A percentile compares a stretch with the other conserved stretches of the same genome.
Evolutionary conservation across 805 yeast genomes (phyloP).

Genomic region (Kregervanrija delftensis): DNA sequence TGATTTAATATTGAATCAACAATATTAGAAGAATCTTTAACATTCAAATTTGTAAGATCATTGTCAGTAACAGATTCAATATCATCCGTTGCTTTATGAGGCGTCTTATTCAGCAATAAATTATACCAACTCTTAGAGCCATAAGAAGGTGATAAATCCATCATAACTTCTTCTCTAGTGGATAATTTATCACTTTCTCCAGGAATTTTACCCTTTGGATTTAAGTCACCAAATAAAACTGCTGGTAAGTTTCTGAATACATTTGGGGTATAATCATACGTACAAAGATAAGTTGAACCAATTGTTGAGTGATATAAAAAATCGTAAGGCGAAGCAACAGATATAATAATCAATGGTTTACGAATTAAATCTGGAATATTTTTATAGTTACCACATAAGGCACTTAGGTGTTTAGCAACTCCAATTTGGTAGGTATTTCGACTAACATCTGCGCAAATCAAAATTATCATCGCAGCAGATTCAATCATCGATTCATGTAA

Average conservation of each 20-base stretch:
- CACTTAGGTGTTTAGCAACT: conserved; percentile 49
- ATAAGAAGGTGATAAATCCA: background rate
- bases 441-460: conserved; percentile 49
- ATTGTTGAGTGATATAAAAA: conserved; percentile 48
- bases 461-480: conserved; percentile 42
- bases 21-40: background rate
- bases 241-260: conserved; percentile 43
- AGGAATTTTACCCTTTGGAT: conserved; percentile 48
- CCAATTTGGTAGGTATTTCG: conserved; percentile 58
- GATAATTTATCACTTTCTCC: conserved; percentile 23
- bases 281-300: conserved; percentile 51
- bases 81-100: too few species aligned
- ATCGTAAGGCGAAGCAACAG: conserved; percentile 59
- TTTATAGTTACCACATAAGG: conserved; percentile 41
- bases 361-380: conserved; percentile 24
- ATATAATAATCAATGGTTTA: conserved; percentile 51
- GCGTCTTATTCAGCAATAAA: too few species aligned
- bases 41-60: background rate
- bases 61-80: too few species aligned
- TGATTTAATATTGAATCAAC: too few species aligned
- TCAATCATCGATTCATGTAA: conserved; percentile 49
- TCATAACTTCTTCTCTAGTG: conserved; percentile 2
- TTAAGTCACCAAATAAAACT: conserved; percentile 47
- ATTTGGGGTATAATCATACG: conserved; percentile 51
- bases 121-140: too few species aligned